These are phyloP conservation scores for Paramecium primaurelia DNA, from an alignment of 73 alveolate species.

Conservation along the genomic window DNA sequence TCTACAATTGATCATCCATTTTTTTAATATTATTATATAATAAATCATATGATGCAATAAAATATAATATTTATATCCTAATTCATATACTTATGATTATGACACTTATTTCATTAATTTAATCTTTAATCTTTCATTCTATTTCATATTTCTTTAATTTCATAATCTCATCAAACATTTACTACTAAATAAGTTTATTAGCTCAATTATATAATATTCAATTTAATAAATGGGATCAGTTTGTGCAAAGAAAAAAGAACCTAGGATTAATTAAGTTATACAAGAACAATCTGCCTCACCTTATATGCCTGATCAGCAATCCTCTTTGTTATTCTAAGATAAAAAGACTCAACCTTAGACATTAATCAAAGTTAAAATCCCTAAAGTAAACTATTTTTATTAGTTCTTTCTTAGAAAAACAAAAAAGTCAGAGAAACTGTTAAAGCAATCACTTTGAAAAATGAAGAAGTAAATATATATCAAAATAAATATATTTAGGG, in stretches of 20 bases:
- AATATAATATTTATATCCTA: background rate
- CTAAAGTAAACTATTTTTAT: background rate
- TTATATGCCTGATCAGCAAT: background rate
- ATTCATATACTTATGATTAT: background rate
- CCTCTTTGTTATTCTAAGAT: background rate
- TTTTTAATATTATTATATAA: background rate
- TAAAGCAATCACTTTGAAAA: background rate
- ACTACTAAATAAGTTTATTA: background rate
- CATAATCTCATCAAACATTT: background rate
- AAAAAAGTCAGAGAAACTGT: slow-evolving; percentile 38
- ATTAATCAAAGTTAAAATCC: background rate
- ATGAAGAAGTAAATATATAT: background rate
- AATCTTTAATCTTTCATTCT: background rate
- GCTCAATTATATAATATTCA: background rate
- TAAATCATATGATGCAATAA: background rate
- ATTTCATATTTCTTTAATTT: background rate
- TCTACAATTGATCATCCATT: background rate
- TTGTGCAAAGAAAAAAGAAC: slow-evolving; percentile 19
- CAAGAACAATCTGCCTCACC: background rate
- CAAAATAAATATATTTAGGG: background rate
- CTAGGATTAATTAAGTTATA: background rate
- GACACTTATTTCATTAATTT: background rate
- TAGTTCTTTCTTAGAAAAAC: background rate
- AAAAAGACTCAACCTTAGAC: background rate
- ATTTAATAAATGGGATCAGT: slow-evolving; percentile 30